Evolutionary conservation across 2,329 filamentous ascomycete genomes (phyloP), one percentile per base, ranked within the genome.

Genomic region (Fusarium coicis): DNA sequence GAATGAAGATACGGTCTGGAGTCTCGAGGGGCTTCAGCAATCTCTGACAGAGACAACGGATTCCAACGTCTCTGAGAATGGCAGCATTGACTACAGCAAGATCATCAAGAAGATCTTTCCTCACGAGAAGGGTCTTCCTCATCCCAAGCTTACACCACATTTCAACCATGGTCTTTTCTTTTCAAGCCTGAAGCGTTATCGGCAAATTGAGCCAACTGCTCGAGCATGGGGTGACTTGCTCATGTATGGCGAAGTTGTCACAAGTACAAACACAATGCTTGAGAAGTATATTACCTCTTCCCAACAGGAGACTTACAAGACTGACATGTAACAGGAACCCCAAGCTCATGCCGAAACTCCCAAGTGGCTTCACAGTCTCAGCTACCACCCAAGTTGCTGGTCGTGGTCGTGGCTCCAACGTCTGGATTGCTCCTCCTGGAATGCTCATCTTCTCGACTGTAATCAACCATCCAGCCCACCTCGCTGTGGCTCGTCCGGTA

Each of bases 401-500:
- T 12, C 91, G 96, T 42, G 96, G 96, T 12, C 92, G 96, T 15
- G 96, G 96, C 8, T 91, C 89, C 37, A 99, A 99, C 77, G 93
- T 98, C 67, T 99, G 96, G 96, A 91, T 99, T 9, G 94, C 95
- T 0, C 96, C 96, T 2, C 89, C 93, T 0, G 96, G 96, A 2
- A 91, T 90, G 40, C 87, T 98, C 10, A 93, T 98, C 80, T 96
- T 97, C 83, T 97, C 94, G 15, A 94, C 92, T 1, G 90, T 97
- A 43, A 90, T 99, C 74, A 93, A 94, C 71, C 96, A 99, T 82
- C 89, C 93, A 2, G 89, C 93, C 36, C 86, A 92, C 36, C 88
- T 96, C 14, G 92, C 91, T 14, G 85, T 88, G 47, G 89, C 87
- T 4, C 93, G 93, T 0, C 95, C 96, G 0, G 92, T 98, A 15